phyloP scores from a whole-genome alignment of 371 early-diverging fungal species.

The Thermomucor indicae-seudaticae region DNA sequence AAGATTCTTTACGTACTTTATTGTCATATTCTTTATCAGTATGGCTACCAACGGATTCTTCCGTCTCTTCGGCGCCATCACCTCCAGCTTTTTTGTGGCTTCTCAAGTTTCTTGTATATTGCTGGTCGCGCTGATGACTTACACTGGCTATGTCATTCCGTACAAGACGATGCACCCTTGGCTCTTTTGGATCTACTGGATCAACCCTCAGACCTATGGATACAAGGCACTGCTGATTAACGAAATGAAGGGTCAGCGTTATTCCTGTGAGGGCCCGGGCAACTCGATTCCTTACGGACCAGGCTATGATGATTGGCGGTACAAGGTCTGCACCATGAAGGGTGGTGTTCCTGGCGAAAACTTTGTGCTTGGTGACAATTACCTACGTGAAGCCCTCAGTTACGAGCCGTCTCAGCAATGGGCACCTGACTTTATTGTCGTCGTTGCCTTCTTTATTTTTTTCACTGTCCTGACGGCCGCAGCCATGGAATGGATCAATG shows the following conservation, averaged over 20 bases:
- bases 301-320: conserved; percentile 35
- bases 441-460: conserved; percentile 34
- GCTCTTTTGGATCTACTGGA: conserved; percentile 56
- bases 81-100: conserved; percentile 40
- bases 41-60: conserved; percentile 43
- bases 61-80: conserved; percentile 41
- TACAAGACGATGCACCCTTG: conserved; percentile 42
- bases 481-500: conserved; percentile 37
- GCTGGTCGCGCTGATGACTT: conserved; percentile 26
- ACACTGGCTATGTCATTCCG: conserved; percentile 33
- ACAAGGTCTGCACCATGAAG: conserved; percentile 50
- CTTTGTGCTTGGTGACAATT: conserved; percentile 50
- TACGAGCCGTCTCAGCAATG: conserved; percentile 40
- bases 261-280: conserved; percentile 37
- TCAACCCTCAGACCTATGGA: conserved; percentile 65
- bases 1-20: conserved; percentile 35
- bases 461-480: conserved; percentile 32
- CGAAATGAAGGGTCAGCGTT: conserved; percentile 50
- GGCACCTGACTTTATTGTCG: conserved; percentile 47
- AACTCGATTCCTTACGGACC: conserved; percentile 40
- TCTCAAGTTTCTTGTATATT: conserved; percentile 38
- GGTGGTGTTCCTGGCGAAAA: conserved; percentile 47
- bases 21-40: conserved; percentile 23
- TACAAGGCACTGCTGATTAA: conserved; percentile 58
- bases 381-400: conserved; percentile 30